Evolutionary conservation across 2,329 filamentous ascomycete genomes (phyloP), one percentile per base, ranked within the genome.

Genomic region (Penicillium decumbens): DNA sequence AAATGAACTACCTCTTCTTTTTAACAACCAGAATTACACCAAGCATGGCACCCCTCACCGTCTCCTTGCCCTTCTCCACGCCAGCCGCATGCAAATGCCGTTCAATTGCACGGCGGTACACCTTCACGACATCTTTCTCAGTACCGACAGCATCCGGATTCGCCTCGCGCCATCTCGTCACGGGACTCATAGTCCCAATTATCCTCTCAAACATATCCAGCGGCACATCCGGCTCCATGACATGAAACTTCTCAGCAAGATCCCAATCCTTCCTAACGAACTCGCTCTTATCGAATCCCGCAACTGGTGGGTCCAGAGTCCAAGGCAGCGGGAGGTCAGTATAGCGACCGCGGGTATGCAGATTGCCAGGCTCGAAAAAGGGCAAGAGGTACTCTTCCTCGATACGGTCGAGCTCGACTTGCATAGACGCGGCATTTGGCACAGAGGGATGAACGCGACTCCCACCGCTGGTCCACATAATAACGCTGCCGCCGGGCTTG

Each of bases 401-500:
- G 9, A 77, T 57, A 1, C 69, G 55, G 5, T 71, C 65, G 2
- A 80, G 50, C 0, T 69, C 60, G 0, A 59, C 61, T 49, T 78
- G 71, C 12, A 81, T 65, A 2, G 68, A 71, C 0, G 47, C 63
- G 2, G 62, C 60, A 51, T 76, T 75, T 0, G 77, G 73, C 24
- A 65, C 69, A 0, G 65, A 62, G 3, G 51, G 45, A 43, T 58
- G 49, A 8, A 58, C 49, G 9, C 51, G 49, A 18, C 67, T 54
- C 1, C 57, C 50, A 5, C 68, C 69, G 3, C 61, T 64, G 0
- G 66, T 66, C 77, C 78, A 82, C 1, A 83, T 47, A 0, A 78
- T 78, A 0, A 82, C 74, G 3, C 72, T 80, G 20, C 80, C 80
- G n/a, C 75, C 75, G 0, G 78, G 76, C 52, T 72, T 75, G 6